These are phyloP conservation scores for Apiotrichum brassicae DNA, from an alignment of 1,284 basidiomycete species.

Conservation along the genomic window DNA sequence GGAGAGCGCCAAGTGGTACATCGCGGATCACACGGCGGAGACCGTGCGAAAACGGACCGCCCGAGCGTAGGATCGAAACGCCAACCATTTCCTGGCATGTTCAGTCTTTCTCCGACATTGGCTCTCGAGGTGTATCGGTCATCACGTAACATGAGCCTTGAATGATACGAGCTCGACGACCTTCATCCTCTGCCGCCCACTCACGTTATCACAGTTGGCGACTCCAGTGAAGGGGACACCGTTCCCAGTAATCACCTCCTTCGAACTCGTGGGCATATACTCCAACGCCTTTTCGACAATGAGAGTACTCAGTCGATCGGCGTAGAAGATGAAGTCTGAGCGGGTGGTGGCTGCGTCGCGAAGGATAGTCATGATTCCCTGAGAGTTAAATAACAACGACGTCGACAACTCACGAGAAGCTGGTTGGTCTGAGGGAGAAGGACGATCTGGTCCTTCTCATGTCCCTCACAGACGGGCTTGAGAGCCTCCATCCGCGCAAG, in stretches of 20 bases:
- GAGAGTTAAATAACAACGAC: neutral
- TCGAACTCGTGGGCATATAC: constrained; percentile 64
- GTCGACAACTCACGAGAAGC: constrained; percentile 55
- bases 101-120: neutral
- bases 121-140: no score
- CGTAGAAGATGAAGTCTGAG: constrained; percentile 64
- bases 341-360: constrained; percentile 63
- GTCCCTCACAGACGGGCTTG: constrained; percentile 16
- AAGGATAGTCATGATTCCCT: constrained; percentile 85
- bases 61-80: constrained; percentile 49
- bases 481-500: constrained; percentile 46
- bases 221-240: constrained; percentile 58
- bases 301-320: constrained; percentile 73
- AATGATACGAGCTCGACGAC: no score
- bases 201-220: constrained; percentile 46
- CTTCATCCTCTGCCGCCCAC: no score
- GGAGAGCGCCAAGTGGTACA: constrained; percentile 76
- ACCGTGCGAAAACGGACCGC: constrained; percentile 85
- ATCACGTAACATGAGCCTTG: no score
- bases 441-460: constrained; percentile 39
- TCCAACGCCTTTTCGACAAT: constrained; percentile 80
- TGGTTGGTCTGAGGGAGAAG: constrained; percentile 76
- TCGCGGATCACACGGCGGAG: constrained; percentile 81
- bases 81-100: constrained; percentile 33
- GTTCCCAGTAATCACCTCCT: constrained; percentile 63